Conservation (phyloP, 345 rosid genomes). For the Trapa incisa region DNA sequence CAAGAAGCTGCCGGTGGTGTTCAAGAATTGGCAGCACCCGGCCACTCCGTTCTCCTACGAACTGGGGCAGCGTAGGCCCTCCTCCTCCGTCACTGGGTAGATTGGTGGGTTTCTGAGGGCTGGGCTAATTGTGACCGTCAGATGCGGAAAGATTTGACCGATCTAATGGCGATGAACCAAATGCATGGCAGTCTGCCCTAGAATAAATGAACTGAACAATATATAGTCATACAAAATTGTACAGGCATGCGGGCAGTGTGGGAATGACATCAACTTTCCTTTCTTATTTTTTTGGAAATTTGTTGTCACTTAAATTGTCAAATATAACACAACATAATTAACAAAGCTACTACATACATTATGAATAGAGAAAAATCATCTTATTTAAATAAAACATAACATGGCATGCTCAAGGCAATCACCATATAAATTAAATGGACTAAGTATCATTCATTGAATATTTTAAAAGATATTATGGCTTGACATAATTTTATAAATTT, state of each 20-base stretch:
- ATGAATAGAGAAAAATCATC: no score
- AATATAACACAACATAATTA: no score
- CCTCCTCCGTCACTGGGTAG: slow-evolving; percentile 53
- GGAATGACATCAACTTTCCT: neutral
- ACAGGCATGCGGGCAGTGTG: neutral
- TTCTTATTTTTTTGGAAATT: neutral
- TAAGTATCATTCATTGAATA: no score
- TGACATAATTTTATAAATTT: no score
- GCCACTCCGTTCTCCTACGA: slow-evolving; percentile 70
- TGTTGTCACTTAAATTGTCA: neutral
- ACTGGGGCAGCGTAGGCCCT: slow-evolving; percentile 26
- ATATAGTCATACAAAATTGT: neutral
- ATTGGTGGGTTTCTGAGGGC: neutral
- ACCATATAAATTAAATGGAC: no score
- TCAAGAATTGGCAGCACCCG: slow-evolving; percentile 89
- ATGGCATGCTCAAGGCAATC: no score
- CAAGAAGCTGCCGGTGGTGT: slow-evolving; percentile 32
- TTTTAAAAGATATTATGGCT: no score
- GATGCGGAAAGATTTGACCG: neutral
- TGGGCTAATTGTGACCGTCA: neutral
- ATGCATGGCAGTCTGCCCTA: neutral
- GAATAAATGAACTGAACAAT: neutral
- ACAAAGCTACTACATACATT: no score
- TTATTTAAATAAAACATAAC: no score
- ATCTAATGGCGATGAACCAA: neutral